phyloP scores from a whole-genome alignment of 1,139 yeast species.

The Scheffersomyces quercinus region DNA sequence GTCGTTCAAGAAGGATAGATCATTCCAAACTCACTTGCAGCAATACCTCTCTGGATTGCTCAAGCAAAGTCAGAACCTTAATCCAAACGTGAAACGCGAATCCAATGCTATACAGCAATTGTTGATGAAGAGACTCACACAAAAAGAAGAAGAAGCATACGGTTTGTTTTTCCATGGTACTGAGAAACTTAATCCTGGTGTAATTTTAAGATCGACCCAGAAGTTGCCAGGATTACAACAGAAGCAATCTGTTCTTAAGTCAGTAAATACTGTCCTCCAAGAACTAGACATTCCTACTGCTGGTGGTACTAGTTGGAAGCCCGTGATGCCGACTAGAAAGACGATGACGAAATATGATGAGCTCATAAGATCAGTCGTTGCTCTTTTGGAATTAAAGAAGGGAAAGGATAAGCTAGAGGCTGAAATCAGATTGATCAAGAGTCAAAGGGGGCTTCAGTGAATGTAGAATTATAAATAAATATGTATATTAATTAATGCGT shows the following conservation, averaged over 20 bases:
- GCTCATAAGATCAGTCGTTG: constrained; percentile 67
- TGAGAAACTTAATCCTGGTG: constrained; percentile 79
- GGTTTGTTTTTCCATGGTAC: constrained; percentile 78
- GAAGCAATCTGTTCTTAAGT: constrained; percentile 66
- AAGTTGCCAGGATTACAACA: constrained; percentile 48
- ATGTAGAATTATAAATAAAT: background rate
- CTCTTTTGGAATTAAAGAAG: constrained; percentile 79
- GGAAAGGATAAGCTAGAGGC: constrained; percentile 87
- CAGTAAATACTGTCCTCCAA: constrained; percentile 68
- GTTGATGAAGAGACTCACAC: constrained; percentile 58
- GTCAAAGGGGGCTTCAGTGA: constrained; percentile 41
- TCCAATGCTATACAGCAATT: constrained; percentile 43
- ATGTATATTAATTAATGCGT: background rate
- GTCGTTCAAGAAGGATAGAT: constrained; percentile 50
- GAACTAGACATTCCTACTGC: constrained; percentile 76
- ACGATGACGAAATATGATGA: constrained; percentile 82
- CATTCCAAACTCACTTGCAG: constrained; percentile 53
- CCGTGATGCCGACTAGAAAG: constrained; percentile 84
- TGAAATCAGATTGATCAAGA: constrained; percentile 64
- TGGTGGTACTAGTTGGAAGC: constrained; percentile 58
- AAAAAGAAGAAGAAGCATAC: constrained; percentile 81
- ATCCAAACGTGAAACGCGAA: constrained; percentile 32
- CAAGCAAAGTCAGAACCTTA: constrained; percentile 35
- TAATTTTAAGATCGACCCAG: constrained; percentile 70
- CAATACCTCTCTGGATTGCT: constrained; percentile 41